Evolutionary conservation across 2,329 filamentous ascomycete species (phyloP), one percentile per base, ranked within the genome.

Genomic region (Xylariaceae sp.): DNA sequence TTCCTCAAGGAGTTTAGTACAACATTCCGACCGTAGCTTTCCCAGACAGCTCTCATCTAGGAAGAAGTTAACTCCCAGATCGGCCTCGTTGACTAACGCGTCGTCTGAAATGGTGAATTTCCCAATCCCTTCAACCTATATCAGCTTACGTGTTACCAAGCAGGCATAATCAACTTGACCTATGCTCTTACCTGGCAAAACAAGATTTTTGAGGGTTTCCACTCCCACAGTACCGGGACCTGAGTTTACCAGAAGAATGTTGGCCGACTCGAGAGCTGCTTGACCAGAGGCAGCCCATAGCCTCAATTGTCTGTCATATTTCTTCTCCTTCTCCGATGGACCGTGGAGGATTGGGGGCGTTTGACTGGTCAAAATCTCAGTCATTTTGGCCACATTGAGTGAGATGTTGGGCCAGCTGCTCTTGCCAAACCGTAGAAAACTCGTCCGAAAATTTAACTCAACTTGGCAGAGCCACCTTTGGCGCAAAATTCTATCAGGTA

Each of bases 11-110:
- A 93, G 80, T 59, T 88, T 86, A 55, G 88, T 87, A 52, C 89
- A 90, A 70, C 89, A 87, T 71, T 91, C 83, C 1, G 93, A 91
- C 64, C 95, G 86, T 21, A 86, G 86, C 67, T 87, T 87, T 50
- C 92, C 93, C 40, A 96, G 72, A 62, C 86, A 89, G 47, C 81
- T 78, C 65, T 95, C 86, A 59, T 96, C 91, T 0, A 99, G 80
- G 69, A 99, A 99, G 81, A 99, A 99, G 75, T 99, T 99, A 60
- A 97, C 89, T 3, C 96, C 95, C 41, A 99, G 79, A 68, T 99
- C 95, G 42, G 86, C 81, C 64, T 96, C 88, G 1, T 79, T 80
- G n/a, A 99, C 93, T 2, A 82, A 73, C 1, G 86, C 84, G 6
- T 89, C 86, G 68, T 99, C 95, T 50, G 89, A 88, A 59, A 99